Percentiles rank a stretch among this genome's conserved stretches.
Conservation (phyloP, 805 yeast species). For the Monosporozyma solicola region DNA sequence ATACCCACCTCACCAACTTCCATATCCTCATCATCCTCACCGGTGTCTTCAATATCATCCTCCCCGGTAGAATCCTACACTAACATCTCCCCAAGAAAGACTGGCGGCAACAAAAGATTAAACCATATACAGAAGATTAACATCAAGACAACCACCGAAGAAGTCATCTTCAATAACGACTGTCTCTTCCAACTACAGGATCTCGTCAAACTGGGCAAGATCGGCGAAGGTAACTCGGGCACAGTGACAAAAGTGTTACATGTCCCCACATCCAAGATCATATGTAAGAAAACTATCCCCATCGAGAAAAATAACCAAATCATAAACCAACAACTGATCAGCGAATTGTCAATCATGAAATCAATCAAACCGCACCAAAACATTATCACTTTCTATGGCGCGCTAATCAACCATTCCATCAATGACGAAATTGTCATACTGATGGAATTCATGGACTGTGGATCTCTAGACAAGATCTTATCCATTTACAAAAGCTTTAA, state of each 20-base stretch:
- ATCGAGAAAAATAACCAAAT: conserved; percentile 60
- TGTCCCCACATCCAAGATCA: conserved; percentile 73
- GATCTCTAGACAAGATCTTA: conserved; percentile 76
- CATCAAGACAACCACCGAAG: conserved; percentile 1
- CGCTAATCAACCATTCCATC: conserved; percentile 49
- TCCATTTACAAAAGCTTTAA: conserved; percentile 47
- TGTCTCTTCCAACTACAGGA: conserved; percentile 46
- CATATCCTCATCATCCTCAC: neutral
- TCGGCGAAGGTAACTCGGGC: conserved; percentile 94
- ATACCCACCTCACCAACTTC: too few species aligned
- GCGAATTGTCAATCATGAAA: conserved; percentile 85
- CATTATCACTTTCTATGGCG: conserved; percentile 87
- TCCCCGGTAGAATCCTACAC: neutral
- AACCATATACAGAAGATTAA: neutral
- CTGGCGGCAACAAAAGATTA: neutral
- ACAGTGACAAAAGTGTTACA: conserved; percentile 83
- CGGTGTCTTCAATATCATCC: neutral
- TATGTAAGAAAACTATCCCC: conserved; percentile 86
- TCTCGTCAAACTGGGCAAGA: conserved; percentile 58
- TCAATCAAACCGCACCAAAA: conserved; percentile 73
- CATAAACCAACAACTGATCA: conserved; percentile 51
- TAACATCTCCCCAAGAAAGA: neutral
- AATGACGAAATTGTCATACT: conserved; percentile 71
- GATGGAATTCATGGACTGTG: conserved; percentile 95
- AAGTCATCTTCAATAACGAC: conserved; percentile 2